Evolutionary conservation across 305 asterid genomes (phyloP).

Genomic region (Solanum hybrid): DNA sequence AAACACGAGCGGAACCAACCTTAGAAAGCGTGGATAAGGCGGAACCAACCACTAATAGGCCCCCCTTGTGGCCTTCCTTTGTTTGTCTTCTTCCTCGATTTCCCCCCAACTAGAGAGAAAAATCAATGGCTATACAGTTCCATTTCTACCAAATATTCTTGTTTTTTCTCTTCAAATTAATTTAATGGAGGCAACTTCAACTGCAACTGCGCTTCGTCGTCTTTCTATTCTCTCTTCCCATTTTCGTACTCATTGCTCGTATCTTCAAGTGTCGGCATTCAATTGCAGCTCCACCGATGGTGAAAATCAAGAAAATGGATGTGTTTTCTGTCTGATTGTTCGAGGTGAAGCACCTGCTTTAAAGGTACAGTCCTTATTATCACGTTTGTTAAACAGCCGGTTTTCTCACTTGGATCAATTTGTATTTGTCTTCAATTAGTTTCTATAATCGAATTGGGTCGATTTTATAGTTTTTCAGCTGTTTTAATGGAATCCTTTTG

Average conservation of each 20-base stretch:
- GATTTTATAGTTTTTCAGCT: background rate
- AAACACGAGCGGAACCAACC: background rate
- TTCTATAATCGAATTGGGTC: background rate
- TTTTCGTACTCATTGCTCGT: constrained; percentile 22
- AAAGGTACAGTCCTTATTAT: constrained; percentile 27
- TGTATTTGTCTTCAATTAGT: background rate
- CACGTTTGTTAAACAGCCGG: background rate
- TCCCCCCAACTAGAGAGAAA: background rate
- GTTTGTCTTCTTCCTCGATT: background rate
- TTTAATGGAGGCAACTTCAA: constrained; percentile 28
- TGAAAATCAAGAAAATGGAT: constrained; percentile 18
- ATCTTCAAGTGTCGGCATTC: background rate
- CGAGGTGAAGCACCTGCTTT: constrained; percentile 54
- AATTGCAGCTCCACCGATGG: background rate
- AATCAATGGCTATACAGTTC: background rate
- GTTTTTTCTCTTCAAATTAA: background rate
- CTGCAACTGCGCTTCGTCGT: constrained; percentile 56
- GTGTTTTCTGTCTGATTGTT: constrained; percentile 70
- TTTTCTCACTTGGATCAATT: background rate
- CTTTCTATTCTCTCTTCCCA: constrained; percentile 55
- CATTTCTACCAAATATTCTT: background rate
- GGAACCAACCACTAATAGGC: background rate
- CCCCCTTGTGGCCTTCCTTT: background rate
- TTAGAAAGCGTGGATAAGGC: background rate
- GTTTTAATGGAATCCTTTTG: background rate